Conservation (phyloP, 2,329 filamentous ascomycete species). For the Claviceps sorghi region DNA sequence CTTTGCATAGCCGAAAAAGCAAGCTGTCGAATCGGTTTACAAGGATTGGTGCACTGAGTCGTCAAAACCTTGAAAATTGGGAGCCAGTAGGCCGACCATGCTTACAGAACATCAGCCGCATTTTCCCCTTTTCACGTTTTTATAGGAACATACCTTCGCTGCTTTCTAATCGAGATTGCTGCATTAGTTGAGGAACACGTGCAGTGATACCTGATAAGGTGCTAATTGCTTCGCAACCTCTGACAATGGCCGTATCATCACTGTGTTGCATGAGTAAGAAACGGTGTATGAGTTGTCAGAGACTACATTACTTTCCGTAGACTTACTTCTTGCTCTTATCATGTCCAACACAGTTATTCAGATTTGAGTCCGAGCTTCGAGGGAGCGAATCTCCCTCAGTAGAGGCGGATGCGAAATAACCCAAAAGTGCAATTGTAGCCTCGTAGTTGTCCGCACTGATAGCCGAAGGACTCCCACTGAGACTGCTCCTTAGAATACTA, state of each 20-base stretch:
- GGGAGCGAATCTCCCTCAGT: constrained; percentile 57
- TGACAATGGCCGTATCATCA: constrained; percentile 44
- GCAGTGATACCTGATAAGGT: constrained; percentile 71
- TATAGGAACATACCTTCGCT: constrained; percentile 48
- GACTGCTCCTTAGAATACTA: constrained; percentile 67
- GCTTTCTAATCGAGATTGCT: constrained; percentile 81
- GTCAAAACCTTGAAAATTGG: constrained; percentile 84
- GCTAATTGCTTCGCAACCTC: constrained; percentile 67
- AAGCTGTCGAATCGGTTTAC: constrained; percentile 78
- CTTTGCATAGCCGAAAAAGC: constrained; percentile 78
- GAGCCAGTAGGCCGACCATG: constrained; percentile 96
- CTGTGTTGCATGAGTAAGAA: constrained; percentile 9
- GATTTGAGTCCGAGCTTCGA: constrained; percentile 45
- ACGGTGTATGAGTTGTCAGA: background rate
- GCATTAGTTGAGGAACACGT: constrained; percentile 73
- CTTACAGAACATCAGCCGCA: constrained; percentile 26
- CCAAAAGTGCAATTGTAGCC: constrained; percentile 66
- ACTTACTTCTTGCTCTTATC: constrained; percentile 16
- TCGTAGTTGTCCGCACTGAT: constrained; percentile 96
- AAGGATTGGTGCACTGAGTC: constrained; percentile 85
- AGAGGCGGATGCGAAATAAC: constrained; percentile 77
- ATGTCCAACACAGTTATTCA: constrained; percentile 18
- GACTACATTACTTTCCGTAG: background rate
- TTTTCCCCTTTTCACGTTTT: background rate
- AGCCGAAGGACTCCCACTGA: constrained; percentile 59